Base-by-base conservation (phyloP, 352 stramenopile species). In the Pythium coloratum region DNA sequence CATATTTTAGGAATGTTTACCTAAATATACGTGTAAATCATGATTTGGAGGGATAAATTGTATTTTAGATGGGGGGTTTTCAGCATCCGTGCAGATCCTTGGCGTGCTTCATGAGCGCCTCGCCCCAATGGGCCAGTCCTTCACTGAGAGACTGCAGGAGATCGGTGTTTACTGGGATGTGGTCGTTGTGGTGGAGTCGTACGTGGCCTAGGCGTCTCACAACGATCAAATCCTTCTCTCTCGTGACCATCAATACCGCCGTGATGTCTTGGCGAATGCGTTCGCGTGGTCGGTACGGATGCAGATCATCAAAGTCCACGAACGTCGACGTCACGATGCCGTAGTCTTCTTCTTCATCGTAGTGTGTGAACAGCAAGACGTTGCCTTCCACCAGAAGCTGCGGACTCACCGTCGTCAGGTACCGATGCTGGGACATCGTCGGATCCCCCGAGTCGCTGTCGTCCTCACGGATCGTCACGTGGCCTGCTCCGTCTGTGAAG, bases 221-320 rank as follows among this genome's bases (percentile, higher is more conserved):
- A 28, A 78, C 62, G 34, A 76, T 64, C 1, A 71, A 20, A 6
- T 70, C 56, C 0, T 65, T 53, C 44, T 62, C 47, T 4, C 42
- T 55, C 0, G 64, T 59, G 44, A 83, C 60, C 28, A 74, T 58
- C 28, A 82, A 55, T 24, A 79, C 62, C 16, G 70, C 71, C 2
- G 74, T 79, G 42, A 81, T 72, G 59, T 85, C 77, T 26, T 81
- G 70, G 5, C 75, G 77, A 9, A 67, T 26, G 1, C 60, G 60
- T 32, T 81, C 61, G 8, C 46, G 26, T 24, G 74, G 62, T 9
- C 51, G 51, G 59, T 80, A 84, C 36, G 76, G 76, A 28, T 81
- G 70, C 33, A 75, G 51, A 13, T 76, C 74, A 59, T 84, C 74
- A 33, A 70, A 32, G 33, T 84, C 62, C 10, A 84, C 76, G 18